Evolutionary conservation across 805 yeast genomes (phyloP), one percentile per base, ranked within the genome.

Genomic region (Candida cerambycidarum): DNA sequence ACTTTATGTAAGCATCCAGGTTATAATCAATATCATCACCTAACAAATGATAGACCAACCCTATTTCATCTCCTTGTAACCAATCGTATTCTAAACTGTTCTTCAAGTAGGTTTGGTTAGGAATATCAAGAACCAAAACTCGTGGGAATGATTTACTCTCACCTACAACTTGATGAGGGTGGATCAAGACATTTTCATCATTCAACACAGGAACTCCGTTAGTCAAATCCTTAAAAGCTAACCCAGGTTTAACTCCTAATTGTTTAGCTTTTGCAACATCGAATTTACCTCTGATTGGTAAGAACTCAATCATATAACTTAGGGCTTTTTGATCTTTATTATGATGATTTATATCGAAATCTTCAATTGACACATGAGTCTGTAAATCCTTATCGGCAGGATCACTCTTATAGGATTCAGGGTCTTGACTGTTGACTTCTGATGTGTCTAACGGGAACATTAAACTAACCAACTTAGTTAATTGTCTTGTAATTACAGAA

Each of bases 221-320:
- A 9, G 90, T 73, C 38, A 93, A 70, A 15, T 69, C 57, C 11
- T 81, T 77, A 59, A 68, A 88, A 17, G 74, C 56, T 6, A 73
- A 67, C 0, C 93, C 89, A 3, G 77, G 76, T 23, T 83, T 83
- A 7, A 92, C 78, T 0, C 90, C 89, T 15, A 89, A 63, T 33
- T 67, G 77, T 16, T 61, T 66, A 1, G 98, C 97, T 54, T 73
- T 80, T 7, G 70, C 65, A 0, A 78, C 78, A 44, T 79, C 68
- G 56, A 93, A 93, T 55, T 76, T 83, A 0, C 99, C 98, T 54
- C 97, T 69, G 0, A 78, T 69, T 0, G 89, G 80, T 32, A 76
- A 65, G 32, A 87, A 78, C 19, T 79, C 73, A 5, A 92, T 67
- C n/a, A 87, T 71, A 58, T 84, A 90, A 53, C 76, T 80, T 3